Percentiles rank a stretch among this genome's conserved stretches.
These are phyloP conservation scores for Dunaliella primolecta DNA, from an alignment of 139 green algal genomes.

Conservation along the genomic window DNA sequence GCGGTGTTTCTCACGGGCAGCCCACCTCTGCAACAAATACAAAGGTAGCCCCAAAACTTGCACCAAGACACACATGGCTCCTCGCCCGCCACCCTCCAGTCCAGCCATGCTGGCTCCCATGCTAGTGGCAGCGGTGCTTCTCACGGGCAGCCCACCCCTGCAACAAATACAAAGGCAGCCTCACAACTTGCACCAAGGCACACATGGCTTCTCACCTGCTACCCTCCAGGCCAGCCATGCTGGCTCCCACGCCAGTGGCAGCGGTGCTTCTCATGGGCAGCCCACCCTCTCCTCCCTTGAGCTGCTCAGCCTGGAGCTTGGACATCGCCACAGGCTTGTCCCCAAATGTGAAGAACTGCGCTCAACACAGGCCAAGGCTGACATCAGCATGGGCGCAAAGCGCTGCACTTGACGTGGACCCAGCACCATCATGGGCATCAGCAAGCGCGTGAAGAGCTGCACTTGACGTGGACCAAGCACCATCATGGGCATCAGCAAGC, in stretches of 20 bases:
- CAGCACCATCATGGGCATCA: background rate
- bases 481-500: background rate
- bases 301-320: too few relatives aligned
- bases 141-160: too few relatives aligned
- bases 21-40: too few relatives aligned
- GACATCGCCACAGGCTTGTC: conserved; percentile 38
- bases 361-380: background rate
- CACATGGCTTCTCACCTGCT: background rate
- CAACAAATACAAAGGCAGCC: too few relatives aligned
- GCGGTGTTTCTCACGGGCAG: too few relatives aligned
- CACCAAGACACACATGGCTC: background rate
- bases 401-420: background rate
- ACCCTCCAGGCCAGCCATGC: background rate
- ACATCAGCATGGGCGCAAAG: background rate
- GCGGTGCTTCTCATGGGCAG: too few relatives aligned
- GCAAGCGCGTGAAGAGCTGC: background rate
- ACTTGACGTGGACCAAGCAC: background rate
- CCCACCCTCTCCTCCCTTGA: too few relatives aligned
- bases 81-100: background rate
- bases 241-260: background rate
- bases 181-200: background rate
- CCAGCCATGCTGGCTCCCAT: too few relatives aligned
- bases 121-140: too few relatives aligned
- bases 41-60: too few relatives aligned
- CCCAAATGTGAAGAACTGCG: conserved; percentile 49